Conservation (phyloP, 257 asterid genomes). For the Penstemon newberryi region DNA sequence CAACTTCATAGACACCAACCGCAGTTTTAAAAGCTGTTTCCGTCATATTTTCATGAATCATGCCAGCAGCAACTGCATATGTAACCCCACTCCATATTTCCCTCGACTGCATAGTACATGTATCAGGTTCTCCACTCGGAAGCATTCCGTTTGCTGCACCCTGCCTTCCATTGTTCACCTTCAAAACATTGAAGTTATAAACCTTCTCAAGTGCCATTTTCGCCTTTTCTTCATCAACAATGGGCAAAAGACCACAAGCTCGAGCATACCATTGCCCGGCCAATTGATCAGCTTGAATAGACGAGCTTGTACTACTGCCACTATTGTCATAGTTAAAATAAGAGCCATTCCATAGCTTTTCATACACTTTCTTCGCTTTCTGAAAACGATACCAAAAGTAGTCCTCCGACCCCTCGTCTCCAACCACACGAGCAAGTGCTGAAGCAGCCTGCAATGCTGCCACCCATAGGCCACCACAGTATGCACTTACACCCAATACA, state of each 20-base stretch:
- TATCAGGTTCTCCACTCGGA: constrained; percentile 82
- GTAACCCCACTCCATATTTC: constrained; percentile 96
- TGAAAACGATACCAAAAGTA: constrained; percentile 77
- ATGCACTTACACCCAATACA: constrained; percentile 91
- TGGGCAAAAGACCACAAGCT: constrained; percentile 83
- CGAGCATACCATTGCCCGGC: constrained; percentile 99
- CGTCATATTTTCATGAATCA: constrained; percentile 80
- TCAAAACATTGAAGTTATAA: constrained; percentile 74
- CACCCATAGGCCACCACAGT: constrained; percentile 98
- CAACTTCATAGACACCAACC: constrained; percentile 68
- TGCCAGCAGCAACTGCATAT: constrained; percentile 88
- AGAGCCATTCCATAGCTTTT: constrained; percentile 84
- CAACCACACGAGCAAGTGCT: constrained; percentile 78
- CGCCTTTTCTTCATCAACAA: constrained; percentile 83
- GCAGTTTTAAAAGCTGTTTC: constrained; percentile 91
- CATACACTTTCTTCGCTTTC: constrained; percentile 81
- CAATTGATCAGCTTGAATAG: constrained; percentile 96
- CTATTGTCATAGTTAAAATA: constrained; percentile 83
- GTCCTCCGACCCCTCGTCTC: constrained; percentile 76
- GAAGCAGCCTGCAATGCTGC: constrained; percentile 98
- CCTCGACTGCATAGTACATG: constrained; percentile 78
- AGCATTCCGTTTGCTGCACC: constrained; percentile 97
- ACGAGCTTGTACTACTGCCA: constrained; percentile 65
- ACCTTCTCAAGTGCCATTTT: constrained; percentile 67
- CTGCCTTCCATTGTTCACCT: constrained; percentile 68